These are phyloP conservation scores for Barbatosphaeria neglecta DNA, from an alignment of 495 filamentous ascomycete species.

Conservation along the genomic window DNA sequence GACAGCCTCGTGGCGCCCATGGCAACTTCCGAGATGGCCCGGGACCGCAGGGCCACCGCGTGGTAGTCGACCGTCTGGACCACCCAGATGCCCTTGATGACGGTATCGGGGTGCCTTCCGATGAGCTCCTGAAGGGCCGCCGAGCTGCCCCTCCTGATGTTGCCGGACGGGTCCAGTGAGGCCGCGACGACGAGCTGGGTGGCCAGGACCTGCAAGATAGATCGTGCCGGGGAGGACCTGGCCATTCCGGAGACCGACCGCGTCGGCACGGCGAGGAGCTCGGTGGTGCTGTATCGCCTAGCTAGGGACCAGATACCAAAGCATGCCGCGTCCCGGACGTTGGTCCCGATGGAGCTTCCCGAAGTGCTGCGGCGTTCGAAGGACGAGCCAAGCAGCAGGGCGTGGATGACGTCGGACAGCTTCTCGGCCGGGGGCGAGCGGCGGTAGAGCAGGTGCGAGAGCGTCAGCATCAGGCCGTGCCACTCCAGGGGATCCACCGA, in stretches of 20 bases:
- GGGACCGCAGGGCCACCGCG: conserved; percentile 72
- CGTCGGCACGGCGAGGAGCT: conserved; percentile 53
- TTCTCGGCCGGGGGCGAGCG: conserved; percentile 55
- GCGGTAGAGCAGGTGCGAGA: conserved; percentile 75
- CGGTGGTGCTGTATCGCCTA: conserved; percentile 70
- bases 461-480: conserved; percentile 82
- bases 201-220: conserved; percentile 64
- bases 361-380: conserved; percentile 79
- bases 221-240: conserved; percentile 20
- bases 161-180: conserved; percentile 80
- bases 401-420: conserved; percentile 56
- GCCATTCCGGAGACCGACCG: conserved; percentile 14
- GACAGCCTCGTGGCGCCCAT: conserved; percentile 51
- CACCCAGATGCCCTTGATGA: conserved; percentile 67
- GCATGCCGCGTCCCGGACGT: conserved; percentile 91
- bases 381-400: conserved; percentile 58
- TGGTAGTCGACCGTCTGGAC: conserved; percentile 91
- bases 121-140: conserved; percentile 91
- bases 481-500: conserved; percentile 71
- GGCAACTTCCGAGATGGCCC: conserved; percentile 68
- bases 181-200: conserved; percentile 69
- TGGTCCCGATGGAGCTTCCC: conserved; percentile 74
- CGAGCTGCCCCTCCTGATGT: conserved; percentile 82
- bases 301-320: conserved; percentile 93
- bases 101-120: conserved; percentile 77